Percentiles rank a stretch among this genome's conserved stretches.
These are phyloP conservation scores for Solanum tarijense DNA, from an alignment of 257 asterid species.

Conservation along the genomic window DNA sequence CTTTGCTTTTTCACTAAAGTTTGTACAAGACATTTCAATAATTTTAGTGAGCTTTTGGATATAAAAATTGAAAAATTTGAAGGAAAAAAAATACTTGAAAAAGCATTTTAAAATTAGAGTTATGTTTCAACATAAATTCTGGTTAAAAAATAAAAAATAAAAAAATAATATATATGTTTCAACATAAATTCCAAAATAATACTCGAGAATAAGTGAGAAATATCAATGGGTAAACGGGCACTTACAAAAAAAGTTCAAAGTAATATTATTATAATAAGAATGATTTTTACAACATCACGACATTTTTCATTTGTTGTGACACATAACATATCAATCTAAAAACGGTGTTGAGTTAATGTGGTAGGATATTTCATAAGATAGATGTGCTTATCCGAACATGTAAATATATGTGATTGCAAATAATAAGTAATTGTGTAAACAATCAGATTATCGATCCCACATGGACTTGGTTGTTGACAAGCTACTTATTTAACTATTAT, in stretches of 20 bases:
- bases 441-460: neutral
- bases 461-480: neutral
- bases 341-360: neutral
- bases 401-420: neutral
- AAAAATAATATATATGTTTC: no score
- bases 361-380: neutral
- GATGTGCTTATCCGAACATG: neutral
- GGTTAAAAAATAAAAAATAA: no score
- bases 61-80: no score
- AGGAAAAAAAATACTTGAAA: no score
- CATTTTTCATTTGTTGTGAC: neutral
- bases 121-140: no score
- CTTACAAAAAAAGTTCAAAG: neutral
- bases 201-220: neutral
- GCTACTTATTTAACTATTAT: no score
- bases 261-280: no score
- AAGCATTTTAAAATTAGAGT: neutral
- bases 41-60: no score
- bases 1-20: neutral
- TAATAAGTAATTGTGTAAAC: neutral
- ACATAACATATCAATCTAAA: neutral
- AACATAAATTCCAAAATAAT: no score
- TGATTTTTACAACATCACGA: neutral
- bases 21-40: neutral
- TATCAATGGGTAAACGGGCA: no score